These are phyloP conservation scores for Ophiostoma himal-ulmi DNA, from an alignment of 2,329 filamentous ascomycete genomes.

Conservation along the genomic window DNA sequence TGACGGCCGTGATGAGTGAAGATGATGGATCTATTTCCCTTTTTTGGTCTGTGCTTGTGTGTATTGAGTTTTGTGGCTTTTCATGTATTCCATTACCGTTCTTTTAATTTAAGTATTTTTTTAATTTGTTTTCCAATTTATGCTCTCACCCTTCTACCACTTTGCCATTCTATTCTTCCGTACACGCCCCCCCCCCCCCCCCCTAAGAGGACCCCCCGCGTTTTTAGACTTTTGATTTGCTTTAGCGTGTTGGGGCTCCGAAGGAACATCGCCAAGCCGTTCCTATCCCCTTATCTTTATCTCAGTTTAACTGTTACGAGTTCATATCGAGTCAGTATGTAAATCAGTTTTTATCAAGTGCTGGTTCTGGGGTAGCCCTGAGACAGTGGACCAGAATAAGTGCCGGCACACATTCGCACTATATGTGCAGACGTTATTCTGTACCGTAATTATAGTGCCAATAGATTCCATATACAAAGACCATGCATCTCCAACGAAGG, in stretches of 20 bases:
- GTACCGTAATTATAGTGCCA: not conserved
- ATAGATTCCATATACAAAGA: not conserved
- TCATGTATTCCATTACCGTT: no score
- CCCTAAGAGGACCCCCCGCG: not conserved
- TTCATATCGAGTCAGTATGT: slow-evolving; percentile 6
- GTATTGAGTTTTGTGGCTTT: no score
- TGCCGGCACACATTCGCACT: not conserved
- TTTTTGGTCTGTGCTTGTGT: no score
- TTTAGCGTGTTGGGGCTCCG: not conserved
- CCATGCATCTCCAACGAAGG: not conserved
- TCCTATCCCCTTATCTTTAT: not conserved
- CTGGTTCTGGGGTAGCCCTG: not conserved
- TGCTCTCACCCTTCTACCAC: not conserved
- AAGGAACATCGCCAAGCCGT: slow-evolving; percentile 1
- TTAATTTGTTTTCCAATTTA: not conserved
- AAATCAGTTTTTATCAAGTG: not conserved
- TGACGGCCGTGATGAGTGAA: not conserved
- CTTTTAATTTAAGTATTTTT: not conserved
- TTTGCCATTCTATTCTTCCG: not conserved
- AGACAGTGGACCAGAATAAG: not conserved
- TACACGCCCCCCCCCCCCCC: not conserved
- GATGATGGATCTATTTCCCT: not conserved
- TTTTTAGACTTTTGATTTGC: not conserved
- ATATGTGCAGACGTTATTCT: accelerated
- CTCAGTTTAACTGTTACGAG: not conserved